Conservation (phyloP, 345 rosid species). For the Bruguiera gymnorhiza region DNA sequence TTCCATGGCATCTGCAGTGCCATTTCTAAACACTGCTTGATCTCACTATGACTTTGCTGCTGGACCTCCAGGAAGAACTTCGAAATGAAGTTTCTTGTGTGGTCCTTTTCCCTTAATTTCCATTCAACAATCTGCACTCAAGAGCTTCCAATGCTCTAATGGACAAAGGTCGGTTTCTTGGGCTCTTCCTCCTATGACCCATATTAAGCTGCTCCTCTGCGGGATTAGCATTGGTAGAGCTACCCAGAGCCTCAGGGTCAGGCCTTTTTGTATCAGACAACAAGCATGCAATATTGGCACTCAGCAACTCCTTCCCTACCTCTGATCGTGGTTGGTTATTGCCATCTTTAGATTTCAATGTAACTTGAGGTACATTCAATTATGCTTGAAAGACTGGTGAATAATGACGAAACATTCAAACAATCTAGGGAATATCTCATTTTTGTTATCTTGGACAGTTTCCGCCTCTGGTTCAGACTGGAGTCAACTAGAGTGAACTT, state of each 20-base stretch:
- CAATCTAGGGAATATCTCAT: slow-evolving; percentile 38
- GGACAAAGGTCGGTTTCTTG: slow-evolving; percentile 63
- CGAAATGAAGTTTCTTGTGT: slow-evolving; percentile 25
- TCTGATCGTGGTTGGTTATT: slow-evolving; percentile 17
- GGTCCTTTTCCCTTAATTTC: slow-evolving; percentile 33
- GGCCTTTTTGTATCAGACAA: slow-evolving; percentile 14
- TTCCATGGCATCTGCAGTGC: slow-evolving; percentile 12
- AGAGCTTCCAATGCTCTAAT: slow-evolving; percentile 66
- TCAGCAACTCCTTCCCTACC: slow-evolving; percentile 18
- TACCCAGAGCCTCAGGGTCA: slow-evolving; percentile 5
- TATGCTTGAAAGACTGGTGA: slow-evolving; percentile 23
- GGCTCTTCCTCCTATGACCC: slow-evolving; percentile 60
- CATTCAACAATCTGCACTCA: slow-evolving; percentile 44
- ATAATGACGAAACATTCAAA: slow-evolving; percentile 25
- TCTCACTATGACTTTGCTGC: slow-evolving; percentile 22
- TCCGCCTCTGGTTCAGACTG: slow-evolving; percentile 44
- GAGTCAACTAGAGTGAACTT: slow-evolving; percentile 62
- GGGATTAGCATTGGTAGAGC: slow-evolving; percentile 13
- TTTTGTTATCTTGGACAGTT: slow-evolving; percentile 44
- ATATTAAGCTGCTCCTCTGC: slow-evolving; percentile 20
- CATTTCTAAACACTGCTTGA: slow-evolving; percentile 11
- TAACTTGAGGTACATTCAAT: slow-evolving; percentile 30
- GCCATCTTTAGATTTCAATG: slow-evolving; percentile 17
- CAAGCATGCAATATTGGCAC: slow-evolving; percentile 16
- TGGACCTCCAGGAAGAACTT: slow-evolving; percentile 29